These are phyloP conservation scores for Solanum boliviense DNA, from an alignment of 257 asterid genomes.

Conservation along the genomic window DNA sequence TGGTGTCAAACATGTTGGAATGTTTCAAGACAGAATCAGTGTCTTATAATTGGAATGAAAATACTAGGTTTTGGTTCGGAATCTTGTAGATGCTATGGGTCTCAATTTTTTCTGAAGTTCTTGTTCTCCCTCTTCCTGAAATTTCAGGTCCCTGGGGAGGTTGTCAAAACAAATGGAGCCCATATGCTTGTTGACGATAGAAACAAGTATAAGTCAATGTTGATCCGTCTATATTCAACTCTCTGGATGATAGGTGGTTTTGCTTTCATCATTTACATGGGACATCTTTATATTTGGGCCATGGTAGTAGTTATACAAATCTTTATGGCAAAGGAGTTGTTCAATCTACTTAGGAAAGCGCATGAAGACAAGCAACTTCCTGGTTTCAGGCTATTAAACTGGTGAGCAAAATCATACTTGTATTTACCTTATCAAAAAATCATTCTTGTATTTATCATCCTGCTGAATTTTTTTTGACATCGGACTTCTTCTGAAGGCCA, in stretches of 20 bases:
- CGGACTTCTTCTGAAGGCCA: not conserved
- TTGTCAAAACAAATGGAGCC: slow-evolving; percentile 38
- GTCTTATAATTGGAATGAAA: not conserved
- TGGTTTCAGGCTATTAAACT: slow-evolving; percentile 90
- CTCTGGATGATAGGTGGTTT: slow-evolving; percentile 98
- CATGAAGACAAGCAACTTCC: slow-evolving; percentile 91
- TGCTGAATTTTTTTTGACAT: not conserved
- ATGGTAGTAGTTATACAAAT: slow-evolving; percentile 88
- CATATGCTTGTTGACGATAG: slow-evolving; percentile 66
- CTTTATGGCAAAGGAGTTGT: slow-evolving; percentile 86
- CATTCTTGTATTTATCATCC: not conserved
- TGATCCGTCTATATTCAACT: slow-evolving; percentile 70
- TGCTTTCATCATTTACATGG: slow-evolving; percentile 70
- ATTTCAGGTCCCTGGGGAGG: slow-evolving; percentile 61
- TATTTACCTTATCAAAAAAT: not conserved
- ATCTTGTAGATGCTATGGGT: not conserved
- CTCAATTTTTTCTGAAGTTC: slow-evolving; percentile 2
- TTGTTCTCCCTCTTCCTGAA: not conserved
- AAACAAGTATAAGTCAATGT: slow-evolving; percentile 89
- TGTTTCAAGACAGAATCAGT: not conserved
- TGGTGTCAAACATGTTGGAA: not conserved
- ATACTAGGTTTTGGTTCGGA: not conserved
- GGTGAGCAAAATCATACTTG: slow-evolving; percentile 35
- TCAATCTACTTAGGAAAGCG: slow-evolving; percentile 69
- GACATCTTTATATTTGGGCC: slow-evolving; percentile 95